These are phyloP conservation scores for Aspergillus pseudoviridinutans DNA, from an alignment of 2,329 filamentous ascomycete species.

Conservation along the genomic window DNA sequence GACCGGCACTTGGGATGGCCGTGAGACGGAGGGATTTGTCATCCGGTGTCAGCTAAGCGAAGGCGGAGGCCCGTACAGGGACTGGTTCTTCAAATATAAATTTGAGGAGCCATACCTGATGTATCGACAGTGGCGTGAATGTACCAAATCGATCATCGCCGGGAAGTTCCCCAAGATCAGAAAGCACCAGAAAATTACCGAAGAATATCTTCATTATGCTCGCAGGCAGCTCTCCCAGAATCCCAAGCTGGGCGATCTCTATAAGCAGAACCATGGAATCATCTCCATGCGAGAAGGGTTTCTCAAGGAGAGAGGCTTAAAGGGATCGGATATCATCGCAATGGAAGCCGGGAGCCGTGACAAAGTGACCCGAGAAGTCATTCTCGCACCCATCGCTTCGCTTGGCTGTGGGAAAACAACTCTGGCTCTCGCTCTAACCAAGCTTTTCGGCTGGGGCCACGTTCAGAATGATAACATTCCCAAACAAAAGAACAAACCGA, in stretches of 20 bases:
- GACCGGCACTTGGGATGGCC: slow-evolving; percentile 82
- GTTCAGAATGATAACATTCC: slow-evolving; percentile 96
- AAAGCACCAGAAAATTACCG: slow-evolving; percentile 85
- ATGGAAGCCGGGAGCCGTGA: slow-evolving; percentile 51
- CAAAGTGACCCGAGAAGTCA: slow-evolving; percentile 61
- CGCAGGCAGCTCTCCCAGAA: slow-evolving; percentile 67
- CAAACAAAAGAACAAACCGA: slow-evolving; percentile 68
- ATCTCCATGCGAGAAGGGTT: slow-evolving; percentile 89
- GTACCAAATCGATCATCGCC: slow-evolving; percentile 81
- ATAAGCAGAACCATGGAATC: slow-evolving; percentile 89
- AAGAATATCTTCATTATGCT: slow-evolving; percentile 84
- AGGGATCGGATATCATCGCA: slow-evolving; percentile 85
- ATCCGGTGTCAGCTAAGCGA: slow-evolving; percentile 73
- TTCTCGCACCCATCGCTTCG: slow-evolving; percentile 87
- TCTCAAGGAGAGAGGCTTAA: slow-evolving; percentile 74
- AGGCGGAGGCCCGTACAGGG: slow-evolving; percentile 58
- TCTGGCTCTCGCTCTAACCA: slow-evolving; percentile 71
- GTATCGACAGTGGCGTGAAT: slow-evolving; percentile 98
- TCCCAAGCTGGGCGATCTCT: slow-evolving; percentile 63
- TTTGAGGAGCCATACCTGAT: slow-evolving; percentile 98
- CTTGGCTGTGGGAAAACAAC: slow-evolving; percentile 98
- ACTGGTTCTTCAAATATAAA: slow-evolving; percentile 99
- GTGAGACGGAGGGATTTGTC: slow-evolving; percentile 95
- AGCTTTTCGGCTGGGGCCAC: slow-evolving; percentile 87
- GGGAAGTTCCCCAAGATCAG: slow-evolving; percentile 71